These are phyloP conservation scores for Fusarium sp. DNA, from an alignment of 2,329 filamentous ascomycete species.

Conservation along the genomic window DNA sequence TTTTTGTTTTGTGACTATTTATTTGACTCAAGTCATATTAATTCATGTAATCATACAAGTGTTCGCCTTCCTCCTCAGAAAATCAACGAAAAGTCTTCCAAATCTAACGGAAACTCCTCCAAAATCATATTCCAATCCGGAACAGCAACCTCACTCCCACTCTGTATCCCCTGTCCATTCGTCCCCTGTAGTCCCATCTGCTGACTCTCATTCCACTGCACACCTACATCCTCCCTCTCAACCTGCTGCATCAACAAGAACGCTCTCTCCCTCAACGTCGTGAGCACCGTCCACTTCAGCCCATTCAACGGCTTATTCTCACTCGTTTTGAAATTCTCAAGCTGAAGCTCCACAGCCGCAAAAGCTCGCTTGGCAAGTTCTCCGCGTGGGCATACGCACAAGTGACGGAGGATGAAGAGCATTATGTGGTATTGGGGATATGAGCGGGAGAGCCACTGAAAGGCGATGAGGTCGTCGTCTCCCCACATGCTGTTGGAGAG, in stretches of 20 bases:
- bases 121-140: slow-evolving; percentile 45
- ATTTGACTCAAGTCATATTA: not conserved
- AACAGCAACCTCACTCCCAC: slow-evolving; percentile 20
- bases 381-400: slow-evolving; percentile 51
- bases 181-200: not conserved
- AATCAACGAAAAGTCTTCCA: slow-evolving; percentile 35
- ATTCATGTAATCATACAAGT: not conserved
- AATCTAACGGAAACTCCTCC: slow-evolving; percentile 44
- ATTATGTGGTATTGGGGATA: slow-evolving; percentile 56
- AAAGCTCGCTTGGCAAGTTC: slow-evolving; percentile 48
- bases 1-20: no score
- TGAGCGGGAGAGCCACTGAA: slow-evolving; percentile 51
- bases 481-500: slow-evolving; percentile 40
- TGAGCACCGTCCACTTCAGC: slow-evolving; percentile 47
- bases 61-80: not conserved
- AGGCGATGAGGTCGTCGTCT: slow-evolving; percentile 52
- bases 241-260: slow-evolving; percentile 30
- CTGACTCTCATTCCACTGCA: not conserved
- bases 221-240: not conserved
- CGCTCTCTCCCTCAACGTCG: slow-evolving; percentile 46
- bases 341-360: slow-evolving; percentile 31
- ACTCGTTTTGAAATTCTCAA: not conserved
- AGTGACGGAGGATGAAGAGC: slow-evolving; percentile 55
- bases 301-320: slow-evolving; percentile 8
- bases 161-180: not conserved